Base-by-base conservation (phyloP, 75 land plant genomes). In the Selaginella tamariscina region DNA sequence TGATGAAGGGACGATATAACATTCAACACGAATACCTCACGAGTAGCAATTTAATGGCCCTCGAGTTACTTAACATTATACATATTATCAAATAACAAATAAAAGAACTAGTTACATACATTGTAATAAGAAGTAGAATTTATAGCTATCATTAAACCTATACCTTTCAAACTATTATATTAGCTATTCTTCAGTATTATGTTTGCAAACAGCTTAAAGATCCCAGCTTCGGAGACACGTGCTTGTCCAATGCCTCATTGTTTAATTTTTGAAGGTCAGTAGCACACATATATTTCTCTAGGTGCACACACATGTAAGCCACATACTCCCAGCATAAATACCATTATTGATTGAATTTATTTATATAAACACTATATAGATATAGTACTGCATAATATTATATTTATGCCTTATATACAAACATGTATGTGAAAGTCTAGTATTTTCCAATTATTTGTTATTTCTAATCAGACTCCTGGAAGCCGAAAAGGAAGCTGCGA, bases 211-310 rank as follows among this genome's bases (percentile, higher is more conserved):
- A 91, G 89, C 69, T 95, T 70, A 95, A 91, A 71, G 99, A 95
- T 82, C 97, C 99, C 32, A 83, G 99, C 64, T 95, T 95, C 78
- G 97, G 0, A 91, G 99, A 24, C 99, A 95, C 71, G 66, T 95
- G 56, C 88, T 95, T 73, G 81, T 95, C 30, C 99, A 95, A 66
- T 88, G 93, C 72, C 92, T 95, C 24, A 91, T 95, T 56, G 73
- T 95, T 59, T 95, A 95, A 66, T 95, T 85, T 57, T 70, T 91
- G 60, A 91, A 91, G 97, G 93, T 88, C 20, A 15, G 24, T 29
- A 5, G 11, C 5, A 39, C 5, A 39, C 49, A 39, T n/a, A 39
- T 39, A 39, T 39, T 5, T 15, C 5, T 39, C 49, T 39, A 5
- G 49, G n/a, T n/a, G n/a, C n/a, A n/a, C n/a, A n/a, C n/a, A n/a